These are phyloP conservation scores for Paramecium caudatum DNA, from an alignment of 73 alveolate genomes.

Conservation along the genomic window DNA sequence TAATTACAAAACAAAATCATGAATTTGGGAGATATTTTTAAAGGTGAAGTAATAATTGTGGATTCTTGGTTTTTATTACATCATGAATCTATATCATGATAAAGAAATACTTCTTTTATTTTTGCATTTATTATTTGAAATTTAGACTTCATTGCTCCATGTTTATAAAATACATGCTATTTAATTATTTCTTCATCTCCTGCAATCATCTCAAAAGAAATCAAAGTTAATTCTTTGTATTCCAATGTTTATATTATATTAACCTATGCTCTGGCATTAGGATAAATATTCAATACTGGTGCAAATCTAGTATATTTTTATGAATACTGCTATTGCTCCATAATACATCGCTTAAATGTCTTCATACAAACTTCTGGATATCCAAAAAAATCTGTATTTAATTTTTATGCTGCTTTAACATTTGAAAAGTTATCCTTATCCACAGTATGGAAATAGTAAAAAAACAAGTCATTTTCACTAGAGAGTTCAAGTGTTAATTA, in stretches of 20 bases:
- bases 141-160: conserved; percentile 63
- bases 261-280: conserved; percentile 40
- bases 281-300: neutral
- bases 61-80: conserved; percentile 52
- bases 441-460: conserved; percentile 62
- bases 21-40: conserved; percentile 51
- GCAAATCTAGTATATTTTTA: neutral
- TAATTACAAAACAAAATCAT: no score
- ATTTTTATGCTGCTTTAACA: conserved; percentile 25
- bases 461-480: conserved; percentile 52
- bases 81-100: neutral
- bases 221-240: conserved; percentile 20
- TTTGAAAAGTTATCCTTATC: conserved; percentile 49
- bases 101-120: conserved; percentile 43
- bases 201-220: conserved; percentile 58
- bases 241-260: conserved; percentile 51
- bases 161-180: conserved; percentile 39
- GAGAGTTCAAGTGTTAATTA: conserved; percentile 57
- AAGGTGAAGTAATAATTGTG: conserved; percentile 41
- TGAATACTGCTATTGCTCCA: conserved; percentile 32
- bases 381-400: neutral
- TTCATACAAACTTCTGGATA: conserved; percentile 63
- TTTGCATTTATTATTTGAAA: conserved; percentile 44
- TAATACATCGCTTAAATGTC: conserved; percentile 52
- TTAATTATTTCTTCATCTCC: conserved; percentile 65